phyloP scores from a whole-genome alignment of 2,329 filamentous ascomycete genomes.

The Monosporascus ibericus region DNA sequence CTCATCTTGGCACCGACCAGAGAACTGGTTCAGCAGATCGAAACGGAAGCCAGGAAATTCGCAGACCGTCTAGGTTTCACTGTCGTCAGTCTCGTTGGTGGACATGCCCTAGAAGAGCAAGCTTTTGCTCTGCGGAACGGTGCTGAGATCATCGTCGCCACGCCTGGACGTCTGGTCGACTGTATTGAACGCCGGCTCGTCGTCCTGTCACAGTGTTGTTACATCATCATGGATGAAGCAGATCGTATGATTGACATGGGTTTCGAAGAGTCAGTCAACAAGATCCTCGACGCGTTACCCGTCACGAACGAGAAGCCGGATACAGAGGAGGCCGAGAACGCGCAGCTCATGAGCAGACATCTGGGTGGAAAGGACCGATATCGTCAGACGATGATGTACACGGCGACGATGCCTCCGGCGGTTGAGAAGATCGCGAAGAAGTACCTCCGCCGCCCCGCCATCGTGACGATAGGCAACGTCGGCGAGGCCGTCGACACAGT shows the following conservation, averaged over 20 bases:
- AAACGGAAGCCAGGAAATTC: slow-evolving; percentile 89
- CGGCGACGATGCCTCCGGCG: slow-evolving; percentile 89
- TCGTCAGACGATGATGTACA: slow-evolving; percentile 99
- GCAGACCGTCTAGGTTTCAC: slow-evolving; percentile 85
- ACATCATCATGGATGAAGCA: slow-evolving; percentile 98
- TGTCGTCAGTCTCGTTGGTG: slow-evolving; percentile 96
- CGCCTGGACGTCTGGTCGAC: slow-evolving; percentile 91
- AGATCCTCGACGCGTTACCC: slow-evolving; percentile 90
- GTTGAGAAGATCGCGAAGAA: slow-evolving; percentile 97
- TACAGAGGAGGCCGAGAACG: slow-evolving; percentile 82
- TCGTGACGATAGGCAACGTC: slow-evolving; percentile 87
- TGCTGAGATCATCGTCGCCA: slow-evolving; percentile 97
- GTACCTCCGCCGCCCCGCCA: slow-evolving; percentile 87
- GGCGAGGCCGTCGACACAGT: slow-evolving; percentile 97
- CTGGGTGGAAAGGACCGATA: slow-evolving; percentile 73
- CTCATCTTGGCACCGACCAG: slow-evolving; percentile 94
- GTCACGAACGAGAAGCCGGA: slow-evolving; percentile 94
- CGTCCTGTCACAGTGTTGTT: slow-evolving; percentile 93
- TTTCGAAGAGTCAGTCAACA: slow-evolving; percentile 96
- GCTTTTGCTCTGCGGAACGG: slow-evolving; percentile 84
- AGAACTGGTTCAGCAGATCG: slow-evolving; percentile 96
- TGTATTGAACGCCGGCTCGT: slow-evolving; percentile 91
- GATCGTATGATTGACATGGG: slow-evolving; percentile 98
- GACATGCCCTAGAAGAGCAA: slow-evolving; percentile 91
- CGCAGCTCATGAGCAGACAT: slow-evolving; percentile 75